Conservation (phyloP, 495 filamentous ascomycete species). For the Xylaria intraflava region DNA sequence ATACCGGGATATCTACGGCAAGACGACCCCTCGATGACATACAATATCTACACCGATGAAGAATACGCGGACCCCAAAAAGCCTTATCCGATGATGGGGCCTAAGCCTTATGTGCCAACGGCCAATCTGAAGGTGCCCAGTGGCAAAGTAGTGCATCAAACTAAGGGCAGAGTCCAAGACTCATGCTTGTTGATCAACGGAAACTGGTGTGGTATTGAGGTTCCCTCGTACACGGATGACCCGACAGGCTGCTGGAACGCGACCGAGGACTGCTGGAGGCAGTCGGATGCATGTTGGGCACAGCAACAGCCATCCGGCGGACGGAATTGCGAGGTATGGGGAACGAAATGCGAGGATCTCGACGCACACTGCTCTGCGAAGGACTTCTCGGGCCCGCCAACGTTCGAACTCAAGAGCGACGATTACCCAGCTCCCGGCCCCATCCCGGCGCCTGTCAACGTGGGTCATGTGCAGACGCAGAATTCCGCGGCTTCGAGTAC, state of each 20-base stretch:
- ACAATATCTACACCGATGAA: constrained; percentile 42
- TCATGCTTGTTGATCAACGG: constrained; percentile 46
- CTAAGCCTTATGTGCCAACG: constrained; percentile 30
- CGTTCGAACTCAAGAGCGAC: constrained; percentile 27
- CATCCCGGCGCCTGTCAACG: constrained; percentile 5
- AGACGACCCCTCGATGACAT: constrained; percentile 41
- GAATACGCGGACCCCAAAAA: constrained; percentile 20
- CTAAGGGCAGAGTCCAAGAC: constrained; percentile 30
- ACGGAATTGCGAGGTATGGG: constrained; percentile 46
- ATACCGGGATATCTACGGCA: constrained; percentile 50
- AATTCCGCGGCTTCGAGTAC: not conserved
- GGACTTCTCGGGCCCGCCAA: constrained; percentile 45
- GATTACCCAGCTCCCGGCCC: constrained; percentile 5
- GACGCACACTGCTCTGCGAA: constrained; percentile 35
- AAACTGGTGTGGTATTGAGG: constrained; percentile 54
- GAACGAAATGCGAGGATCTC: constrained; percentile 43
- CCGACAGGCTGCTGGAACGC: constrained; percentile 41
- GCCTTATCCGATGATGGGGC: constrained; percentile 48
- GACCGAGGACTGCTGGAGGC: constrained; percentile 43
- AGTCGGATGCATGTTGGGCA: constrained; percentile 44
- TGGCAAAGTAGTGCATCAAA: constrained; percentile 19
- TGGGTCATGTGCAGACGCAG: not conserved
- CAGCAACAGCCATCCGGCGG: constrained; percentile 43
- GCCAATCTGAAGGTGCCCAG: constrained; percentile 10
- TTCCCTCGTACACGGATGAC: constrained; percentile 39